Conservation (phyloP, 1,284 basidiomycete genomes). For the Quambalaria eucalypti region DNA sequence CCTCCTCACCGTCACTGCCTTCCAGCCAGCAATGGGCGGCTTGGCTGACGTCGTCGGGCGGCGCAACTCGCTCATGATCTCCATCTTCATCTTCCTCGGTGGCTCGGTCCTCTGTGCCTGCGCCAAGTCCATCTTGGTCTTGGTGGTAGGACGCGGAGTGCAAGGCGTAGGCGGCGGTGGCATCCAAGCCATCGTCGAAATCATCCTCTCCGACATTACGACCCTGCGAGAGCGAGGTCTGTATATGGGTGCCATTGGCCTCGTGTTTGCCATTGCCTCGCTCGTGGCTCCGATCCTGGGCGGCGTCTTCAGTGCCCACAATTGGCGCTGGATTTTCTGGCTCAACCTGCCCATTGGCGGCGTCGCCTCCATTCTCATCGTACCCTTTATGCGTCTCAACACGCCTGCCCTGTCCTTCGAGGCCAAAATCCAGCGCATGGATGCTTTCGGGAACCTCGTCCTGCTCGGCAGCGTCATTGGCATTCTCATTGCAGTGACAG, state of each 20-base stretch:
- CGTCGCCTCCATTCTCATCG: constrained; percentile 9
- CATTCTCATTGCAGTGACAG: constrained; percentile 45
- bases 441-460: constrained; percentile 43
- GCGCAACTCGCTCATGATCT: constrained; percentile 12
- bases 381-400: constrained; percentile 39
- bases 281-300: constrained; percentile 48
- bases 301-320: constrained; percentile 45
- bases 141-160: constrained; percentile 31
- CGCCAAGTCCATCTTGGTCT: constrained; percentile 13
- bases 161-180: constrained; percentile 51
- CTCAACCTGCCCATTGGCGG: constrained; percentile 20
- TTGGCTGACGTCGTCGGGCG: constrained; percentile 22
- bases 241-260: constrained; percentile 47
- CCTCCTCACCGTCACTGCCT: constrained; percentile 21
- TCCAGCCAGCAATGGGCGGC: constrained; percentile 22
- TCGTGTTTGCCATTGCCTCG: constrained; percentile 21
- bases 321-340: constrained; percentile 52
- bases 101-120: constrained; percentile 21
- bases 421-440: constrained; percentile 45
- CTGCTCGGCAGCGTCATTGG: constrained; percentile 36
- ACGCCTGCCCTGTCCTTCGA: constrained; percentile 35
- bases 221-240: constrained; percentile 50
- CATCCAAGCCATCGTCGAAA: constrained; percentile 49
- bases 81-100: constrained; percentile 20
- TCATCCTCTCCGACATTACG: constrained; percentile 49